Evolutionary conservation across 768 basidiomycete species (phyloP).

Genomic region (Hypholoma sublateritium): DNA sequence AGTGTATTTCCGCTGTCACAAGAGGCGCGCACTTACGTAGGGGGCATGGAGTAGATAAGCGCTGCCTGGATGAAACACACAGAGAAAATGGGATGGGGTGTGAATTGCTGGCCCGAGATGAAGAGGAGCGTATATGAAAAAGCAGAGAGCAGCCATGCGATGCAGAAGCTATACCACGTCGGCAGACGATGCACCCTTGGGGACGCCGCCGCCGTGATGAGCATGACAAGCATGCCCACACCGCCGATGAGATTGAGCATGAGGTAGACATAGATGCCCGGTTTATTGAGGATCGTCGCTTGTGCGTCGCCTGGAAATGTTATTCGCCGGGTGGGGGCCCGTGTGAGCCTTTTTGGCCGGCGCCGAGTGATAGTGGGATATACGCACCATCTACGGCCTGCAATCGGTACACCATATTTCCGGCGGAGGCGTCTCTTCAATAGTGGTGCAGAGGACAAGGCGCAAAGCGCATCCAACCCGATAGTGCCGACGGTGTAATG

Average conservation of each 20-base stretch:
- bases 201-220: slow-evolving; percentile 27
- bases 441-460: background rate
- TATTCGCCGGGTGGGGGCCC: background rate
- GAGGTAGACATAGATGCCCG: slow-evolving; percentile 26
- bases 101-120: slow-evolving; percentile 30
- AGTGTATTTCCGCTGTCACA: background rate
- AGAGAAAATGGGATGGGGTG: slow-evolving; percentile 15
- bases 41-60: slow-evolving; percentile 32
- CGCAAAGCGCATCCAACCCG: slow-evolving; percentile 1
- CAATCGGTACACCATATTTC: slow-evolving; percentile 5
- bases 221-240: slow-evolving; percentile 26
- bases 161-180: slow-evolving; percentile 39
- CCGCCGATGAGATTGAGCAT: slow-evolving; percentile 30
- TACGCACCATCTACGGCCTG: slow-evolving; percentile 1
- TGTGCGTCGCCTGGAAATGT: background rate
- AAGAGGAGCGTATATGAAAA: slow-evolving; percentile 33
- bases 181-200: slow-evolving; percentile 28
- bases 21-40: slow-evolving; percentile 14
- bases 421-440: background rate
- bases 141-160: slow-evolving; percentile 34
- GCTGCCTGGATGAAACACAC: slow-evolving; percentile 33
- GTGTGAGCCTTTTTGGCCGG: background rate
- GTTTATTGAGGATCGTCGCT: slow-evolving; percentile 5
- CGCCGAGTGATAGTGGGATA: too few relatives aligned
- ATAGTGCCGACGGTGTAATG: background rate